These are phyloP conservation scores for Huntiella abstrusa DNA, from an alignment of 2,329 filamentous ascomycete genomes.

Conservation along the genomic window DNA sequence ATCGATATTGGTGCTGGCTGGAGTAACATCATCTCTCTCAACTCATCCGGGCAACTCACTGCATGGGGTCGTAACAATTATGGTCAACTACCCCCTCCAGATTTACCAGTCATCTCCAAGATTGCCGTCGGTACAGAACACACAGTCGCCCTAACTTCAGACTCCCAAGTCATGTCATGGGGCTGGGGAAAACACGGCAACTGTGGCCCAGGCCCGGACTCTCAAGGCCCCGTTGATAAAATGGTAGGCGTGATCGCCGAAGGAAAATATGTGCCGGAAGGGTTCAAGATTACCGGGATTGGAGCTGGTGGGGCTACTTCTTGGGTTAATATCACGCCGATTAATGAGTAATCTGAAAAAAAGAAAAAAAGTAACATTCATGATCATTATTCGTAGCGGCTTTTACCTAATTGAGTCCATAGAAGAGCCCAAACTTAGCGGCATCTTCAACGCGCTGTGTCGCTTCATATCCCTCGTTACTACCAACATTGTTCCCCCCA, in stretches of 20 bases:
- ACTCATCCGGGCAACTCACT: slow-evolving; percentile 36
- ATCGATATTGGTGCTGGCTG: slow-evolving; percentile 58
- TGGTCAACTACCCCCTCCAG: slow-evolving; percentile 52
- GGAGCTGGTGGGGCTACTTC: slow-evolving; percentile 84
- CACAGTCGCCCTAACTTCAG: slow-evolving; percentile 46
- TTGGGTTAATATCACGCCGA: slow-evolving; percentile 41
- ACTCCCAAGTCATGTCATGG: slow-evolving; percentile 57
- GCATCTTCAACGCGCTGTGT: slow-evolving; percentile 59
- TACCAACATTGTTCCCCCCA: not conserved
- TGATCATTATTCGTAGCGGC: not conserved
- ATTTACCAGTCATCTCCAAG: slow-evolving; percentile 36
- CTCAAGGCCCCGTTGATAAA: slow-evolving; percentile 46
- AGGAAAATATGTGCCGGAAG: slow-evolving; percentile 31
- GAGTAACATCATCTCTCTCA: slow-evolving; percentile 60
- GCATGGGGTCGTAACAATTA: slow-evolving; percentile 78
- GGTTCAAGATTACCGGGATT: slow-evolving; percentile 36
- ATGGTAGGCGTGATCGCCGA: slow-evolving; percentile 49
- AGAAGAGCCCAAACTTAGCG: slow-evolving; percentile 26
- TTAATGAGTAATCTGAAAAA: slow-evolving; percentile 1
- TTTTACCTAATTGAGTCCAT: slow-evolving; percentile 7
- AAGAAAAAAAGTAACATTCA: not conserved
- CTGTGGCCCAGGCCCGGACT: slow-evolving; percentile 49
- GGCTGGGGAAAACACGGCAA: slow-evolving; percentile 98
- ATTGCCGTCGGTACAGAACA: slow-evolving; percentile 87
- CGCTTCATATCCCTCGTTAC: slow-evolving; percentile 32